phyloP scores from a whole-genome alignment of 176 grass and related monocot species.

The Puccinellia tenuiflora region DNA sequence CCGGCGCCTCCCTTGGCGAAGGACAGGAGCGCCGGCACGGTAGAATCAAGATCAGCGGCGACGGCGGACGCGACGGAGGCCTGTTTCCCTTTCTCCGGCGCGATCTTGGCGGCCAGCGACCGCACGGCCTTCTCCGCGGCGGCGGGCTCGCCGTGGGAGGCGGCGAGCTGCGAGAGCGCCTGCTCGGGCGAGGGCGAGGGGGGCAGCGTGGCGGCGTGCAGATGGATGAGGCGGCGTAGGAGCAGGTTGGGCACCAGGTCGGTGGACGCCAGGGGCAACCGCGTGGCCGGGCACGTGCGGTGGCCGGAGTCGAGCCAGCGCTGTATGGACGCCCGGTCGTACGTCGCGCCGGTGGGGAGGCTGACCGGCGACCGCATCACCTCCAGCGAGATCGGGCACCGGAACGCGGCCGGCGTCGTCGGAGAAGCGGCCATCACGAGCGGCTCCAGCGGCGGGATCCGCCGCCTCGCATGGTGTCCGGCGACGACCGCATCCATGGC shows the following conservation, averaged over 20 bases:
- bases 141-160: slow-evolving; percentile 40
- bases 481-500: slow-evolving; percentile 46
- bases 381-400: slow-evolving; percentile 85
- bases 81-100: slow-evolving; percentile 47
- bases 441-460: slow-evolving; percentile 21
- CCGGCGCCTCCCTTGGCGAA: slow-evolving; percentile 38
- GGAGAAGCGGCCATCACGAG: slow-evolving; percentile 38
- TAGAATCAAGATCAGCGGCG: slow-evolving; percentile 34
- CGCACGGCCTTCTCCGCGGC: slow-evolving; percentile 53
- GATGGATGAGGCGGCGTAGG: slow-evolving; percentile 52
- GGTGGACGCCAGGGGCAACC: slow-evolving; percentile 52
- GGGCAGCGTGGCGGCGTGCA: slow-evolving; percentile 46
- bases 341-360: slow-evolving; percentile 66
- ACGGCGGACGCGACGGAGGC: slow-evolving; percentile 31
- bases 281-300: slow-evolving; percentile 68
- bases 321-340: slow-evolving; percentile 83
- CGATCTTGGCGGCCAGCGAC: slow-evolving; percentile 38
- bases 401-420: slow-evolving; percentile 51
- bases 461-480: slow-evolving; percentile 29
- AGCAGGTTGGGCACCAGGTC: slow-evolving; percentile 70
- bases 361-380: slow-evolving; percentile 78
- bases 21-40: slow-evolving; percentile 35
- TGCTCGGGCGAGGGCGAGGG: slow-evolving; percentile 32
- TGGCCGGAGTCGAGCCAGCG: slow-evolving; percentile 77
- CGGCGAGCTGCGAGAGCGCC: slow-evolving; percentile 42